Conservation (phyloP, 805 yeast species). For the Spathaspora hagerdaliae region DNA sequence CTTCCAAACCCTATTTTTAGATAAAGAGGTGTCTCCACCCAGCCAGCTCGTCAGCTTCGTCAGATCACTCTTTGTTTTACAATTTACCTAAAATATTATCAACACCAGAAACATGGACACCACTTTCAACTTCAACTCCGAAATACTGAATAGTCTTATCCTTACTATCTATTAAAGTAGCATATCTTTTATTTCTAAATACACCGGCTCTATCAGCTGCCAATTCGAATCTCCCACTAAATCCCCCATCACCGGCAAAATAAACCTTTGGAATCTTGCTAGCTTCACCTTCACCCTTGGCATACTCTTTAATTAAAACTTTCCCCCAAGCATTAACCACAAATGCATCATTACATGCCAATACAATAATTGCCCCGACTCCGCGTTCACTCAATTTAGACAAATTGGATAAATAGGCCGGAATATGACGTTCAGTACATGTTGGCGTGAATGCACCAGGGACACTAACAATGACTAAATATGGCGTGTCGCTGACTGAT, state of each 20-base stretch:
- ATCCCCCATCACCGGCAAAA: conserved; percentile 40
- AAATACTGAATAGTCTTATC: conserved; percentile 27
- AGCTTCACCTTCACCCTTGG: conserved; percentile 4
- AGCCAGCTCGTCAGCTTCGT: neutral
- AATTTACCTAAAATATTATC: conserved; percentile 36
- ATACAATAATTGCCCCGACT: conserved; percentile 27
- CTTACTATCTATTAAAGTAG: conserved; percentile 27
- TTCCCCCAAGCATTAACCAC: conserved; percentile 44
- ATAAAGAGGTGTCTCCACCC: neutral
- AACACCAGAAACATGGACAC: conserved; percentile 32
- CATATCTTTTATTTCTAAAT: conserved; percentile 40
- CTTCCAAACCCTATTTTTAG: neutral
- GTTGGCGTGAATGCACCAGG: conserved; percentile 46
- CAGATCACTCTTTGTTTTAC: neutral
- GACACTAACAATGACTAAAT: conserved; percentile 33
- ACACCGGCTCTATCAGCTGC: conserved; percentile 31
- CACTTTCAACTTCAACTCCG: conserved; percentile 30
- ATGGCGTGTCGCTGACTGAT: conserved; percentile 16
- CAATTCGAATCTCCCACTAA: conserved; percentile 25
- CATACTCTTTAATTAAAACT: conserved; percentile 27
- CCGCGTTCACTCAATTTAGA: conserved; percentile 21
- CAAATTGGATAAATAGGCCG: conserved; percentile 31
- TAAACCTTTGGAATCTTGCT: conserved; percentile 22
- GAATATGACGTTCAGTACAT: conserved; percentile 42
- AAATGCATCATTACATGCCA: conserved; percentile 42